These are phyloP conservation scores for Stentor coeruleus DNA, from an alignment of 73 alveolate genomes.

Conservation along the genomic window DNA sequence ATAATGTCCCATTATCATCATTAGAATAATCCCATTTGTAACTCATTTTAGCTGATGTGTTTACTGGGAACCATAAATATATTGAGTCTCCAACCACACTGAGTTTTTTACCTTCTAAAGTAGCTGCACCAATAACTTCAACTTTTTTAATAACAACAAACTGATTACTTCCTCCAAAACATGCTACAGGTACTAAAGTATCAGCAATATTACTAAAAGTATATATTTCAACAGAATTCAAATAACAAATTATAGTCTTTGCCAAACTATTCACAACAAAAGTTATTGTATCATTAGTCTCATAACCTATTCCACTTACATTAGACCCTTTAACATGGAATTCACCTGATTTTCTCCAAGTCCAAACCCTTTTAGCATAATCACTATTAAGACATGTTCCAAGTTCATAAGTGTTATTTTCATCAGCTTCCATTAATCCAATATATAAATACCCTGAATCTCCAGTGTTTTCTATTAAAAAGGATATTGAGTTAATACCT, in stretches of 20 bases:
- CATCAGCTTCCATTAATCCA: not conserved
- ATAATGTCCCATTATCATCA: not conserved
- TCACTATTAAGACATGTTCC: not conserved
- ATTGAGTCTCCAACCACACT: not conserved
- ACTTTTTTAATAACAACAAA: not conserved
- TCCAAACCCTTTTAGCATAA: not conserved
- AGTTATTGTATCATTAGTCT: not conserved
- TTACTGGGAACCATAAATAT: conserved; percentile 13
- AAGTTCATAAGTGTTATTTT: not conserved
- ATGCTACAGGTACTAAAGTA: not conserved
- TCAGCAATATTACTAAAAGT: conserved; percentile 17
- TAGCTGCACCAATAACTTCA: not conserved
- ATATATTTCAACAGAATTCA: not conserved
- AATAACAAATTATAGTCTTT: not conserved
- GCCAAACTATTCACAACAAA: not conserved
- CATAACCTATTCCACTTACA: not conserved
- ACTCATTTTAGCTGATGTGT: not conserved
- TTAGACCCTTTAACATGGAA: conserved; percentile 15
- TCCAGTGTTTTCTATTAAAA: not conserved
- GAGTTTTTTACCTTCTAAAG: not conserved
- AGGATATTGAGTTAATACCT: not conserved
- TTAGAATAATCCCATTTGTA: not conserved
- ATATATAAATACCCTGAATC: conserved; percentile 16
- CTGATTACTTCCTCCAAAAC: conserved; percentile 21
- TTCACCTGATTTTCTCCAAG: conserved; percentile 28